phyloP scores from a whole-genome alignment of 2,329 filamentous ascomycete species.

The Penicillium psychrosexuale region DNA sequence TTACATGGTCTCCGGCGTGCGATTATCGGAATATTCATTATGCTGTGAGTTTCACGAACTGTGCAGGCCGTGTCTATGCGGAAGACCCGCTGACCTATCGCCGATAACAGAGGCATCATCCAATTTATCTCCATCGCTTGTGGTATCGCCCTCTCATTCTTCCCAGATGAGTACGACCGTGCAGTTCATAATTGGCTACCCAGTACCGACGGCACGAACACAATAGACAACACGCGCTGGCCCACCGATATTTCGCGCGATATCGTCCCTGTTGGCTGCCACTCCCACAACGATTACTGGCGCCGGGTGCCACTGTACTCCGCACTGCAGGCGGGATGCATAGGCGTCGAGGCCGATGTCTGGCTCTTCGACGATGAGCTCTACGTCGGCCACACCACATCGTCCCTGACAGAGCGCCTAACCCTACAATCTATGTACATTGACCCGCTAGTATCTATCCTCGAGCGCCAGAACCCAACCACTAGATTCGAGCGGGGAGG shows the following conservation, averaged over 20 bases:
- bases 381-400: slow-evolving; percentile 53
- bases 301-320: slow-evolving; percentile 54
- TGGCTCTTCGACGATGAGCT: slow-evolving; percentile 55
- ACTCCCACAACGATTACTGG: slow-evolving; percentile 62
- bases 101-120: slow-evolving; percentile 35
- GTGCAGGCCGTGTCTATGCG: background rate
- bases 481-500: slow-evolving; percentile 35
- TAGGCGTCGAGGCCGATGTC: slow-evolving; percentile 57
- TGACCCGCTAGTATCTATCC: slow-evolving; percentile 49
- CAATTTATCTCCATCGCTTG: slow-evolving; percentile 41
- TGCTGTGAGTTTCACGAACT: slow-evolving; percentile 31
- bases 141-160: slow-evolving; percentile 40
- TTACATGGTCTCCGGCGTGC: slow-evolving; percentile 19
- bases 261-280: slow-evolving; percentile 50
- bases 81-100: slow-evolving; percentile 1
- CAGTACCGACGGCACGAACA: slow-evolving; percentile 33
- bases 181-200: slow-evolving; percentile 42
- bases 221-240: slow-evolving; percentile 40
- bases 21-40: slow-evolving; percentile 28
- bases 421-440: slow-evolving; percentile 55
- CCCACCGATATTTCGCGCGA: slow-evolving; percentile 52
- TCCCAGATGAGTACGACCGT: slow-evolving; percentile 42
- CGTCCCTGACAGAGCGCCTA: slow-evolving; percentile 45
- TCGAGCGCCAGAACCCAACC: slow-evolving; percentile 50
- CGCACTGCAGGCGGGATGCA: slow-evolving; percentile 54